Conservation (phyloP, 2,329 filamentous ascomycete genomes). For the Daldinia eschscholtzii region DNA sequence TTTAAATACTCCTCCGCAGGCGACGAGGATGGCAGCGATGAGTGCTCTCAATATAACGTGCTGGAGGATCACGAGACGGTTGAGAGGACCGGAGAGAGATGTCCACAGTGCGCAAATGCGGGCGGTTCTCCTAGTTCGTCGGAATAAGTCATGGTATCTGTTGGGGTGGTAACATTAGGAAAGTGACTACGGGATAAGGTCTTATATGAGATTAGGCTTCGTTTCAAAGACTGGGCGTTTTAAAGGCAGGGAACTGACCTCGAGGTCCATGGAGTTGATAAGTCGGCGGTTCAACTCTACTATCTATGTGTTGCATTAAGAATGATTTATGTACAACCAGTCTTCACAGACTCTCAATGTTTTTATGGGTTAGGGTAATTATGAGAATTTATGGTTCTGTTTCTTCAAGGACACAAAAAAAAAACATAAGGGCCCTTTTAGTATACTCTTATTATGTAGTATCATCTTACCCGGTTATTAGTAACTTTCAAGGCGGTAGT, state of each 20-base stretch:
- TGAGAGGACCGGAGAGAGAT: slow-evolving; percentile 25
- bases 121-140: slow-evolving; percentile 30
- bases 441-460: background rate
- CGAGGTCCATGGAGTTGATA: slow-evolving; percentile 6
- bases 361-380: background rate
- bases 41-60: slow-evolving; percentile 15
- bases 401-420: background rate
- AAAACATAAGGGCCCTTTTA: background rate
- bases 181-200: background rate
- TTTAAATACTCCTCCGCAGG: slow-evolving; percentile 2
- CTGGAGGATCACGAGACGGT: slow-evolving; percentile 19
- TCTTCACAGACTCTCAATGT: background rate
- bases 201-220: background rate
- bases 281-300: background rate
- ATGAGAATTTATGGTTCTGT: background rate
- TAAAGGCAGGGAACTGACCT: slow-evolving; percentile 2
- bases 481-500: background rate
- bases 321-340: background rate
- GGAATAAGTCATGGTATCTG: slow-evolving; percentile 1
- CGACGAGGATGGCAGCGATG: slow-evolving; percentile 19
- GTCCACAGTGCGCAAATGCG: slow-evolving; percentile 30
- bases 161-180: background rate
- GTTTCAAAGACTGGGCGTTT: slow-evolving; percentile 2
- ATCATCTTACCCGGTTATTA: background rate
- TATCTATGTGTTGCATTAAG: background rate